These are phyloP conservation scores for Salvia rosmarinus DNA, from an alignment of 257 asterid genomes.

Conservation along the genomic window DNA sequence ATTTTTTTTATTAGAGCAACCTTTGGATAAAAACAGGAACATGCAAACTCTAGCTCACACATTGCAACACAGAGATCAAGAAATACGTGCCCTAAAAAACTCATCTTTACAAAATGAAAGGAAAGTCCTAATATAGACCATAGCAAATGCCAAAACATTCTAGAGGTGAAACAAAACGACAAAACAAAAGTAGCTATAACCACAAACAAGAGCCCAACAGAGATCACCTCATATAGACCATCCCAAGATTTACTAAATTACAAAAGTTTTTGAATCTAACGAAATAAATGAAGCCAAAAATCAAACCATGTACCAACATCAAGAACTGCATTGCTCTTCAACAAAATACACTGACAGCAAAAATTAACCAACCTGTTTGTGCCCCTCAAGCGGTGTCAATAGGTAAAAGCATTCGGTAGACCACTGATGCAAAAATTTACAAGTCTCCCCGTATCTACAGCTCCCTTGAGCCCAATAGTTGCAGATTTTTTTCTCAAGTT, in stretches of 20 bases:
- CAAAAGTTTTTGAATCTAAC: too few relatives aligned
- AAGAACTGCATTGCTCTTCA: constrained; percentile 21
- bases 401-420: constrained; percentile 67
- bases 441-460: constrained; percentile 73
- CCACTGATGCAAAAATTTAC: constrained; percentile 92
- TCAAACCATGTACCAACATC: constrained; percentile 1
- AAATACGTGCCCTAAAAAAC: not conserved
- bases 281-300: constrained; percentile 11
- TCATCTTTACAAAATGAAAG: constrained; percentile 21
- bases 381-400: constrained; percentile 86
- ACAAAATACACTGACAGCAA: not conserved
- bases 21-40: not conserved
- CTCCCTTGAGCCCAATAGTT: constrained; percentile 69
- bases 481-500: constrained; percentile 64
- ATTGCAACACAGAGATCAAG: constrained; percentile 20
- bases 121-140: constrained; percentile 6
- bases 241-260: too few relatives aligned
- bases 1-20: constrained; percentile 17
- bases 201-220: not conserved
- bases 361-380: constrained; percentile 63
- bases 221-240: too few relatives aligned
- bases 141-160: constrained; percentile 8
- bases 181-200: constrained; percentile 23
- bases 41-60: constrained; percentile 7
- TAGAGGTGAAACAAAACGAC: not conserved